Evolutionary conservation across 306 rosid species (phyloP), one percentile per base, ranked within the genome.

Genomic region (Trichosanthes truncata): DNA sequence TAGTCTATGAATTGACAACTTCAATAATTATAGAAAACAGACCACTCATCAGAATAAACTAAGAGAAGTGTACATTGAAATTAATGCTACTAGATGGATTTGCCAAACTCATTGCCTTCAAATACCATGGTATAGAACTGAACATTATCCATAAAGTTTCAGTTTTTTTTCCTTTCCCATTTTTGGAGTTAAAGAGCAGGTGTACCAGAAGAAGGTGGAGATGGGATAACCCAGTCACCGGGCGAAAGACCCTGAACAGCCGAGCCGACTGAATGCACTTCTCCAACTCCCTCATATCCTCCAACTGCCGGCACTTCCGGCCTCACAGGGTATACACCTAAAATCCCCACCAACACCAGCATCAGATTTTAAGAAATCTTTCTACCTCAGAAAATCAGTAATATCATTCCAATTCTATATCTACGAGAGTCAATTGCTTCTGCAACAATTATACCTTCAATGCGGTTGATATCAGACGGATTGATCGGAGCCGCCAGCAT

Each of bases 271-370:
- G 87, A 86, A 41, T 85, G 81, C 45, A 95, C 93, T 85, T 91
- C 93, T 82, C 97, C 98, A 3, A 95, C 91, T 41, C 98, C 98
- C 86, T 95, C 98, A 33, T 92, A 84, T 6, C 98, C 98, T 72
- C 98, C 98, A 56, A 92, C 86, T 3, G 98, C 97, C 4, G 98
- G 98, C 25, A 84, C 90, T 48, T 89, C 84, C 17, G 97, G 98
- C 83, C 93, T 85, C 87, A 95, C 96, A 0, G 97, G 97, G 79
- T 95, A 95, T 6, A 95, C 97, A 53, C 98, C 90, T 90, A 79
- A 78, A 65, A 60, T 20, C 63, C 15, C 25, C 53, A 78, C 25
- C 53, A 78, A 18, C 4, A 36, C 45, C 20, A 40, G 23, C 18
- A 31, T 56, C 49, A 35, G 68, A 56, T 10, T n/a, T 21, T 5